Conservation (phyloP, 1,139 yeast genomes). For the Yamadazyma dushanensis region DNA sequence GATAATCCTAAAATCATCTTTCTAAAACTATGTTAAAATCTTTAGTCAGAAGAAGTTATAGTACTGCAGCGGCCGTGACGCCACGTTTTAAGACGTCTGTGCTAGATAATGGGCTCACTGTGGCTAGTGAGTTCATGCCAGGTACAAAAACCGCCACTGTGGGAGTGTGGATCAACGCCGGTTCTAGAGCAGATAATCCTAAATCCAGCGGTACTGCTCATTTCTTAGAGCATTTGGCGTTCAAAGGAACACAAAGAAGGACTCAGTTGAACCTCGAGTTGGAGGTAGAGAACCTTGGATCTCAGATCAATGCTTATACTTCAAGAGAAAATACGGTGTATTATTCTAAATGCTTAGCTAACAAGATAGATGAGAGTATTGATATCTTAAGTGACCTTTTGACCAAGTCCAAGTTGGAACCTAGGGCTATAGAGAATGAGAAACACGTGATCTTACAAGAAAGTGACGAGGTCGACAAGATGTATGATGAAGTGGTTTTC, state of each 20-base stretch:
- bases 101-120: conserved; percentile 77
- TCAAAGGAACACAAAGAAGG: conserved; percentile 86
- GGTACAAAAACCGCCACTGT: conserved; percentile 93
- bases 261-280: conserved; percentile 84
- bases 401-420: conserved; percentile 81
- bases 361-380: conserved; percentile 81
- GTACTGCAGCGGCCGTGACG: conserved; percentile 11
- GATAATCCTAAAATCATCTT: not conserved
- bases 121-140: conserved; percentile 87
- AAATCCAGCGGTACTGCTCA: conserved; percentile 94
- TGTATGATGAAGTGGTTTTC: conserved; percentile 97
- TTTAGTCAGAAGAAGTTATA: conserved; percentile 9
- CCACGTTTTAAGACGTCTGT: conserved; percentile 28
- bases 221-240: conserved; percentile 92
- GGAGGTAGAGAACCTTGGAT: conserved; percentile 94
- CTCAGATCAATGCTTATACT: conserved; percentile 95
- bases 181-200: conserved; percentile 91
- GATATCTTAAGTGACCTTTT: conserved; percentile 88
- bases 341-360: conserved; percentile 83
- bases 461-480: conserved; percentile 95
- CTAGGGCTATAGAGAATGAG: conserved; percentile 87
- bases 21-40: conserved; percentile 2
- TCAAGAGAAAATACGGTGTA: conserved; percentile 97
- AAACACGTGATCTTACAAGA: conserved; percentile 95
- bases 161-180: conserved; percentile 97